Conservation (phyloP, 805 yeast genomes). For the baker's yeast (Saccharomyces cerevisiae) region DNA sequence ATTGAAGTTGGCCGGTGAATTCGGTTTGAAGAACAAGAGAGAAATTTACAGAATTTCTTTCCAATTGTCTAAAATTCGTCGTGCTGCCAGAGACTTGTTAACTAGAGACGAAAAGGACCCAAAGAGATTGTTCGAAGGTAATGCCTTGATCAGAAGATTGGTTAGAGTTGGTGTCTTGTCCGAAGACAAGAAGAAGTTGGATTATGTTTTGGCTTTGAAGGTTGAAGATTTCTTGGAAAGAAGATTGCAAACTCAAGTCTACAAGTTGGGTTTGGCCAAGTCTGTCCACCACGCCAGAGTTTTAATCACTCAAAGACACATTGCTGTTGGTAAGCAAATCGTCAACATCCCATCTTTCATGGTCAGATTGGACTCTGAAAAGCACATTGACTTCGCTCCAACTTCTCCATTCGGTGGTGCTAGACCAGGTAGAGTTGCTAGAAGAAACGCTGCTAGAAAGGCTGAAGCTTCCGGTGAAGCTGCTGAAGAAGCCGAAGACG, state of each 20-base stretch:
- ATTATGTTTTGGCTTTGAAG: slow-evolving; percentile 97
- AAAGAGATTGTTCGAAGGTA: slow-evolving; percentile 99
- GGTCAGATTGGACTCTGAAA: slow-evolving; percentile 99
- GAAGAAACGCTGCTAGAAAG: slow-evolving; percentile 68
- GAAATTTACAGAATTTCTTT: slow-evolving; percentile 99
- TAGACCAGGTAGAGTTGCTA: slow-evolving; percentile 99
- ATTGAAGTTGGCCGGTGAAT: slow-evolving; percentile 98
- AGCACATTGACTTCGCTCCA: slow-evolving; percentile 99
- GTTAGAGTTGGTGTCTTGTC: slow-evolving; percentile 98
- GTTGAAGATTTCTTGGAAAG: slow-evolving; percentile 99
- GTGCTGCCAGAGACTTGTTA: slow-evolving; percentile 99
- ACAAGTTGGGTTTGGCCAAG: slow-evolving; percentile 99
- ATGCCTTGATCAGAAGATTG: slow-evolving; percentile 98
- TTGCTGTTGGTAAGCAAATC: slow-evolving; percentile 99
- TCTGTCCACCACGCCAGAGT: slow-evolving; percentile 99
- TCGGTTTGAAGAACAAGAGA: slow-evolving; percentile 99
- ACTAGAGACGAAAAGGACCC: slow-evolving; percentile 99
- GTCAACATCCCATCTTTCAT: slow-evolving; percentile 98
- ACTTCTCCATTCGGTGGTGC: slow-evolving; percentile 99
- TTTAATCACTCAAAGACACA: slow-evolving; percentile 97
- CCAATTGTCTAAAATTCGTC: slow-evolving; percentile 98
- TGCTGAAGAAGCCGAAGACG: slow-evolving; percentile 61
- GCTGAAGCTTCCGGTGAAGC: slow-evolving; percentile 58
- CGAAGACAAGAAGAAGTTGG: slow-evolving; percentile 99
- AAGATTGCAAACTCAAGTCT: slow-evolving; percentile 99